Evolutionary conservation across 78 protist genomes (phyloP), one percentile per base, ranked within the genome.

Genomic region (Polysphondylium violaceum): DNA sequence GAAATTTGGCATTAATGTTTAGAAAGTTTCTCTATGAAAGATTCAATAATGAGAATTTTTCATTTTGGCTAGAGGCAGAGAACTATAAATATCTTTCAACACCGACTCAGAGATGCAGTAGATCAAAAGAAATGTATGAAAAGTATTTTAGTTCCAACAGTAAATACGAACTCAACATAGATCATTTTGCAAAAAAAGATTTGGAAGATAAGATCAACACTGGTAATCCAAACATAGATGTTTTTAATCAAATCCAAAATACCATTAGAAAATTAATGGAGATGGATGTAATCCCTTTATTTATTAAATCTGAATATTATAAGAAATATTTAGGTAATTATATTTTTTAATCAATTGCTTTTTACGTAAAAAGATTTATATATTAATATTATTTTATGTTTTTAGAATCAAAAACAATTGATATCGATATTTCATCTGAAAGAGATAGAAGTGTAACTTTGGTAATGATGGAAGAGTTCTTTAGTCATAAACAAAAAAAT

Each of bases 41-140:
- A 38, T 83, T 55, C 29, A 83, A 83, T 68, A 83, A 83, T 69
- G 90, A 83, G 31, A 83, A 83, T 40, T 69, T 83, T 27, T 83
- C 90, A 17, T 83, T 83, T 47, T 83, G 90, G 90, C 59, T 83
- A 74, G 90, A 83, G 31, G 90, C 73, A 27, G 90, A 83, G 41
- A 83, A 83, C 35, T 83, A 56, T 36, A 67, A 69, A 58, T 71
- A 47, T 71, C 31, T 71, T n/a, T 17, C 19, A 5, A 36, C 51
- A 5, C 56, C 29, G 7, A 58, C 41, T 17, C 38, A 58, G 21
- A 44, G 33, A 12, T 61, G 69, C 8, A 23, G 17, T 14, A 68
- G 90, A 40, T 83, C 75, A 8, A 83, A 83, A 63, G 73, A 68
- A 41, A 83, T 83, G 2, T 83, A 68, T 43, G 73, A 72, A 12